phyloP scores from a whole-genome alignment of 2,329 filamentous ascomycete genomes.

The Fusarium sp. region DNA sequence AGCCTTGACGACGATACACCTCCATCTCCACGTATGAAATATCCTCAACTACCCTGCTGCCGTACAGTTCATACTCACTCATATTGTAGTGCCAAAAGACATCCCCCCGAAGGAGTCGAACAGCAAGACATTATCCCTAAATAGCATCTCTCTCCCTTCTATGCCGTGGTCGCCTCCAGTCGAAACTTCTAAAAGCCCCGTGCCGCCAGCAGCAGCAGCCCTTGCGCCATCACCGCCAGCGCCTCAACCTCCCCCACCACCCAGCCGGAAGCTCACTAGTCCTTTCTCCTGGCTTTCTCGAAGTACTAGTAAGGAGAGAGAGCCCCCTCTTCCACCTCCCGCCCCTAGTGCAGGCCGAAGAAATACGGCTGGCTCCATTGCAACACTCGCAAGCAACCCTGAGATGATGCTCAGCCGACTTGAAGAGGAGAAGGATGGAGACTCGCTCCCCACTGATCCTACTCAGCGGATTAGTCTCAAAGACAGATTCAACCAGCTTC shows the following conservation, averaged over 20 bases:
- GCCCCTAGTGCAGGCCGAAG: conserved; percentile 58
- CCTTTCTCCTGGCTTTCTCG: conserved; percentile 88
- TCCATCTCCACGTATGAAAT: conserved; percentile 46
- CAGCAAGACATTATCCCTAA: conserved; percentile 68
- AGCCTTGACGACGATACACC: conserved; percentile 66
- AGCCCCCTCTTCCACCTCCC: conserved; percentile 63
- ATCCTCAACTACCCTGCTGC: not conserved
- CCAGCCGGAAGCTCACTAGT: conserved; percentile 78
- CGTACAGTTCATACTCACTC: conserved; percentile 30
- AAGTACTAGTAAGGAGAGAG: conserved; percentile 67
- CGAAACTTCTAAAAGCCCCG: conserved; percentile 57
- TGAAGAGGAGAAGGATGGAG: conserved; percentile 73
- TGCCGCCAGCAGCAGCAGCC: conserved; percentile 47
- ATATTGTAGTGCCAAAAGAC: conserved; percentile 44
- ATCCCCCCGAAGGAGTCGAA: conserved; percentile 51
- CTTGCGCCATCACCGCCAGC: conserved; percentile 47
- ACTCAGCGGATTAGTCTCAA: conserved; percentile 70
- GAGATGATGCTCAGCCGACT: conserved; percentile 80
- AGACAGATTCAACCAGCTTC: conserved; percentile 80
- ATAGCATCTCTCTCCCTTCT: conserved; percentile 76
- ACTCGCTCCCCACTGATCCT: conserved; percentile 55
- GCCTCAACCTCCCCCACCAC: conserved; percentile 48
- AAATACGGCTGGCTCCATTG: conserved; percentile 82
- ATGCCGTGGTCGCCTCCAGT: conserved; percentile 75
- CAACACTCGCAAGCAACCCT: conserved; percentile 80